Evolutionary conservation across 1,284 basidiomycete species (phyloP), one percentile per base, ranked within the genome.

Genomic region (Melampsora larici-populina): DNA sequence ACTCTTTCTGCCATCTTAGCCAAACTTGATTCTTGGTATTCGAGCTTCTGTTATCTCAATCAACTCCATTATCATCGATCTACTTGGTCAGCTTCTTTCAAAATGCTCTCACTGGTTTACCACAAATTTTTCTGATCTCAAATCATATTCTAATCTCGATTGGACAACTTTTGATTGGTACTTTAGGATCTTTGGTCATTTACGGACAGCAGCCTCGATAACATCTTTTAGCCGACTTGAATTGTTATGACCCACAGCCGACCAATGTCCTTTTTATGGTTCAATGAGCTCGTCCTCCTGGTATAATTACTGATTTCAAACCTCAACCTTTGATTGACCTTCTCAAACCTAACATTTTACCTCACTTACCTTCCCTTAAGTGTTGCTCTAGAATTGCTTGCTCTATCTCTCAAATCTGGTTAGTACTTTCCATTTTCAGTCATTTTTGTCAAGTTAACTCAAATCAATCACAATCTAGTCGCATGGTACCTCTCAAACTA

Each of bases 391-490:
- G 33, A 18, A 33, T 75, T 4, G 5, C 24, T 11, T 17, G 65
- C 4, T 55, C 51, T 5, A 58, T 75, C 24, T 21, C 51, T 1
- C 64, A 75, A 36, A 68, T 68, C 36, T 67, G 48, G 7, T 55
- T 55, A n/a, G 64, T 49, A n/a, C 64, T 75, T 21, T 67, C 73
- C 2, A 75, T 75, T 17, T 33, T 75, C 36, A 51, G 51, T 26
- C 63, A 40, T 18, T 64, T 68, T 40, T 31, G 26, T 70, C 29
- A 60, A n/a, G 29, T n/a, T 2, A 29, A 73, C 18, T 48, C 60
- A 2, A 5, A 13, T 31, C 48, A 21, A 11, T 49, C 21, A 49
- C 48, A 21, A 11, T 49, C 48, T 11, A 21, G 11, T 11, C 11
- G 48, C 11, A 11, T 49, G 21, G 48, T 21, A 11, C 21, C n/a